A percentile compares a stretch with the other conserved stretches of the same genome.
phyloP scores from a whole-genome alignment of 1,284 basidiomycete species.

The Sparassis latifolia region DNA sequence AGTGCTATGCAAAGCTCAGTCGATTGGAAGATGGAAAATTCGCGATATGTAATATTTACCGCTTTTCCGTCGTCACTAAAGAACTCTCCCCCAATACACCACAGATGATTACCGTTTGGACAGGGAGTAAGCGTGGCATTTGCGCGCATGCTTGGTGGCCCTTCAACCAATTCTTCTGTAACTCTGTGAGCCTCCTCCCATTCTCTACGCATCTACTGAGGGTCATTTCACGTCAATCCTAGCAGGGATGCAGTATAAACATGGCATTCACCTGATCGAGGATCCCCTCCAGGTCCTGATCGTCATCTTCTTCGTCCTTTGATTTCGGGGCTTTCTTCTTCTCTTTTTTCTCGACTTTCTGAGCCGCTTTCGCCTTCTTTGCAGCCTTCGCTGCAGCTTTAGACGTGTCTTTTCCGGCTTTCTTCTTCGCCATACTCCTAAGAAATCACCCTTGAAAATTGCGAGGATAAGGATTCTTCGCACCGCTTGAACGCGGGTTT shows the following conservation, averaged over 20 bases:
- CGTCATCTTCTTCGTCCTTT: conserved; percentile 50
- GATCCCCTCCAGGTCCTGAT: conserved; percentile 76
- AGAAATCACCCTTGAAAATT: no score
- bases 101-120: conserved; percentile 72
- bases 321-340: conserved; percentile 53
- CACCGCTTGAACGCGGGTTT: no score
- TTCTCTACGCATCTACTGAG: conserved; percentile 63
- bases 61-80: conserved; percentile 80
- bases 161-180: conserved; percentile 70
- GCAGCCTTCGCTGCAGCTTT: conserved; percentile 55
- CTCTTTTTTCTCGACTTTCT: conserved; percentile 68
- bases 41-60: conserved; percentile 34
- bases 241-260: not conserved
- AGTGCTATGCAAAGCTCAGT: conserved; percentile 39
- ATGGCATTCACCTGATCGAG: conserved; percentile 56
- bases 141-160: conserved; percentile 74
- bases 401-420: conserved; percentile 28
- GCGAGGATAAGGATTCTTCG: no score
- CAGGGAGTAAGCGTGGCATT: conserved; percentile 78
- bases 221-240: not conserved
- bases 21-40: conserved; percentile 2
- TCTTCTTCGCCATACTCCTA: conserved; percentile 42
- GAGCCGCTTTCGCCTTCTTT: conserved; percentile 66
- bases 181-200: conserved; percentile 73
- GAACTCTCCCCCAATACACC: conserved; percentile 81